Base-by-base conservation (phyloP, 257 asterid species). In the Voacanga thouarsii region DNA sequence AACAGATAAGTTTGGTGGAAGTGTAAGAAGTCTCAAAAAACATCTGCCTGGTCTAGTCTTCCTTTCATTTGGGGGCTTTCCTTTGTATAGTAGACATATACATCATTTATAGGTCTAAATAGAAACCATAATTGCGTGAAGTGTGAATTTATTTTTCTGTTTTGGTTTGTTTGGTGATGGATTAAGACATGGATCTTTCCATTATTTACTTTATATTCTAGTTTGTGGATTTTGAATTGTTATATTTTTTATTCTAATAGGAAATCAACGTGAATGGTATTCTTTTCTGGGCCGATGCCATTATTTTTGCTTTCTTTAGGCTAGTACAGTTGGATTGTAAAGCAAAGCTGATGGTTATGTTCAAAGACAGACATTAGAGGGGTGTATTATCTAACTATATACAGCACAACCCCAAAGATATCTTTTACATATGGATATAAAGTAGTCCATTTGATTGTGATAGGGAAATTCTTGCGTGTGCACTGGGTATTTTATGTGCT, bases 11-110 rank as follows among this genome's bases (percentile, higher is more conserved):
- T 71, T 71, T 64, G 45, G 51, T 78, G 9, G 93, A 89, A 76
- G 90, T 67, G 73, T 90, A 86, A 85, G 67, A 60, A 57, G 30
- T 30, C 18, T 68, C 30, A 8, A 41, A 67, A n/a, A 39, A 19
- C 14, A 7, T n/a, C 18, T 79, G 68, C 75, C 71, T 76, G 73
- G 78, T 80, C 30, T 84, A 81, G 83, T 82, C 83, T 84, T 83
- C 83, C 77, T 78, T 67, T 78, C 69, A 80, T 82, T 76, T 65
- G 87, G 82, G 78, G 78, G 75, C 67, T 71, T 75, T 80, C 51
- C 70, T 43, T 81, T 83, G 90, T 87, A 89, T 88, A 88, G 37
- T 2, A 33, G 87, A 82, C 71, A 66, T 74, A 61, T 37, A 81
- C 73, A 79, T 78, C 39, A 67, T 47, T 67, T 43, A 67, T 51